Conservation (phyloP, 805 yeast genomes). For the Yarrowia yakushimensis region DNA sequence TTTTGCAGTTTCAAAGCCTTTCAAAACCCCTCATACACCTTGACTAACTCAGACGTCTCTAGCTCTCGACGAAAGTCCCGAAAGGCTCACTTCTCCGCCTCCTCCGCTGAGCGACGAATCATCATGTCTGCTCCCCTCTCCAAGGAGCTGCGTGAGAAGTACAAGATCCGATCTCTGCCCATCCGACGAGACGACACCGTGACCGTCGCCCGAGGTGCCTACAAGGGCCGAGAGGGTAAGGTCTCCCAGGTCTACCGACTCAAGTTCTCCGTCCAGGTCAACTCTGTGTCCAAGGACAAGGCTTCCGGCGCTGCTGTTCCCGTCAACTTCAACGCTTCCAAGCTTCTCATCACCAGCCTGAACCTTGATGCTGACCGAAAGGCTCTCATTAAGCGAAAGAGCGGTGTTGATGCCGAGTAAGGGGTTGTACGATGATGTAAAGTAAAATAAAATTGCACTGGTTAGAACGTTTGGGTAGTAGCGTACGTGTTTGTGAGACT, state of each 20-base stretch:
- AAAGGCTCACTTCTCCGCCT: conserved; percentile 99
- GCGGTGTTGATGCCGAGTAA: conserved; percentile 87
- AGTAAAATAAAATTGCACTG: conserved; percentile 25
- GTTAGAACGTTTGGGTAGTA: neutral
- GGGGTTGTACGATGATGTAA: conserved; percentile 33
- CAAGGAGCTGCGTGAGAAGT: conserved; percentile 96
- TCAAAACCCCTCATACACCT: neutral
- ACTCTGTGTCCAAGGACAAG: conserved; percentile 96
- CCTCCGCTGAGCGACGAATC: conserved; percentile 91
- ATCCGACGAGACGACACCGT: conserved; percentile 98
- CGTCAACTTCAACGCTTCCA: conserved; percentile 96
- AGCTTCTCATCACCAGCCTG: conserved; percentile 97
- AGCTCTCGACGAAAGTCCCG: conserved; percentile 99
- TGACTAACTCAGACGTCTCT: conserved; percentile 73
- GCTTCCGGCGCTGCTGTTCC: conserved; percentile 97
- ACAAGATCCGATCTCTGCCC: conserved; percentile 93
- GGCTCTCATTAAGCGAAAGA: conserved; percentile 95
- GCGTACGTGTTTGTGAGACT: no score
- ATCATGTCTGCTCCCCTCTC: conserved; percentile 98
- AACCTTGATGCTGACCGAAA: conserved; percentile 99
- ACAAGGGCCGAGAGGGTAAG: conserved; percentile 99
- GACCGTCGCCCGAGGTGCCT: conserved; percentile 94
- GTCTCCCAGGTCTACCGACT: conserved; percentile 98
- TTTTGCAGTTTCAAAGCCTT: no score
- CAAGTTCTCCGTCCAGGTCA: conserved; percentile 93